These are phyloP conservation scores for Paecilomyces formosus DNA, from an alignment of 2,329 filamentous ascomycete species.

Conservation along the genomic window DNA sequence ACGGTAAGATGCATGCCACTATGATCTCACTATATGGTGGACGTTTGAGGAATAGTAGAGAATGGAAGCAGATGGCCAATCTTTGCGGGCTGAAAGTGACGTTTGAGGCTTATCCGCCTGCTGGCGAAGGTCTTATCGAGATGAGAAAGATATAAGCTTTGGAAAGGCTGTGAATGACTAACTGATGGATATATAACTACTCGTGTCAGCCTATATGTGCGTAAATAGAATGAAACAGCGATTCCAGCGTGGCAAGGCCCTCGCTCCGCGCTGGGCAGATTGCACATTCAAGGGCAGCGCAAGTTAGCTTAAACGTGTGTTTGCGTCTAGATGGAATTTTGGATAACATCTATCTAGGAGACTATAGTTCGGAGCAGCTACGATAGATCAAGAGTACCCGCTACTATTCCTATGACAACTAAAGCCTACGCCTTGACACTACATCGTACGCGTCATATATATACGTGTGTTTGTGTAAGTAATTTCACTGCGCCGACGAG, in stretches of 20 bases:
- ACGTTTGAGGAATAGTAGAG: slow-evolving; percentile 22
- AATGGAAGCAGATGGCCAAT: slow-evolving; percentile 27
- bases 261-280: too few species aligned
- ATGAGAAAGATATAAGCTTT: slow-evolving; percentile 17
- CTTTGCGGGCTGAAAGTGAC: slow-evolving; percentile 25
- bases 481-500: too few species aligned
- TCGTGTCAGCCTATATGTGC: neutral
- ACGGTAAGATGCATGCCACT: slow-evolving; percentile 27
- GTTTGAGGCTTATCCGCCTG: slow-evolving; percentile 26
- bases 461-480: too few species aligned
- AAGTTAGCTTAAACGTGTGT: too few species aligned
- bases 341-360: too few species aligned
- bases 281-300: too few species aligned
- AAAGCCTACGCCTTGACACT: too few species aligned
- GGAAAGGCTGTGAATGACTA: neutral
- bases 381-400: too few species aligned
- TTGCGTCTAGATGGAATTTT: too few species aligned
- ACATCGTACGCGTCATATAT: too few species aligned
- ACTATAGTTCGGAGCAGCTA: too few species aligned
- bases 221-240: neutral
- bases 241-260: neutral
- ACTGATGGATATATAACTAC: neutral
- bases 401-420: too few species aligned
- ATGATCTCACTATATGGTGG: slow-evolving; percentile 31
- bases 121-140: slow-evolving; percentile 28